Conservation (phyloP, 495 filamentous ascomycete species). For the Tuber indicum region DNA sequence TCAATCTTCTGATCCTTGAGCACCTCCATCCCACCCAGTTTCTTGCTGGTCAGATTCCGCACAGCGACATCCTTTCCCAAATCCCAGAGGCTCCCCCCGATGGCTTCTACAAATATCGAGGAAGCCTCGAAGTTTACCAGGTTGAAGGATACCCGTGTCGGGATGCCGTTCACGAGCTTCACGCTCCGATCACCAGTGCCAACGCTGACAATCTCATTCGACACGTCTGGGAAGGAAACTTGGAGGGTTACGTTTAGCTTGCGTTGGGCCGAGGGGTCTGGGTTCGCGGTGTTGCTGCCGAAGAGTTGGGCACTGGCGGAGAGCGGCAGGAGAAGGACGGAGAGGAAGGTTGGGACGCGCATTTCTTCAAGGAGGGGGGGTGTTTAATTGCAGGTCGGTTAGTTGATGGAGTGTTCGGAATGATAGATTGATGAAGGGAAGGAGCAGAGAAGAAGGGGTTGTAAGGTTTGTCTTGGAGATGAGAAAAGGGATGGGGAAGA, state of each 20-base stretch:
- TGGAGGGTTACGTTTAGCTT: slow-evolving; percentile 67
- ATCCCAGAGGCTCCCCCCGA: slow-evolving; percentile 67
- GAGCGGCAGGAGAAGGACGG: slow-evolving; percentile 23
- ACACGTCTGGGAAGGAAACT: slow-evolving; percentile 71
- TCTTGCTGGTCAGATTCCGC: slow-evolving; percentile 68
- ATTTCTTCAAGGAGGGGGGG: not conserved
- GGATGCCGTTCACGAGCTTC: slow-evolving; percentile 86
- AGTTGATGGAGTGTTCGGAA: not conserved
- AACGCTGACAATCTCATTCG: slow-evolving; percentile 40
- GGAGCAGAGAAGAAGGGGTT: not conserved
- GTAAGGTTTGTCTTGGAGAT: not conserved
- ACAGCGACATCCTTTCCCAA: slow-evolving; percentile 16
- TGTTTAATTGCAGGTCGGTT: not conserved
- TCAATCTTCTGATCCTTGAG: slow-evolving; percentile 54
- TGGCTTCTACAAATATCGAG: slow-evolving; percentile 66
- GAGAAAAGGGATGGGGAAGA: not conserved
- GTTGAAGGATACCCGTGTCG: slow-evolving; percentile 74
- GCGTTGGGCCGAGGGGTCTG: slow-evolving; percentile 23
- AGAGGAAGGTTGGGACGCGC: slow-evolving; percentile 19
- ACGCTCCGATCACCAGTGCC: slow-evolving; percentile 75
- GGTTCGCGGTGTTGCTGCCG: slow-evolving; percentile 15
- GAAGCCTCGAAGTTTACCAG: slow-evolving; percentile 76
- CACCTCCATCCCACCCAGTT: slow-evolving; percentile 50
- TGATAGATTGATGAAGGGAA: not conserved
- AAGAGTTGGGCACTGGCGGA: slow-evolving; percentile 32